Evolutionary conservation across 2,329 filamentous ascomycete genomes (phyloP), one percentile per base, ranked within the genome.

Genomic region (Verticillium longisporum): DNA sequence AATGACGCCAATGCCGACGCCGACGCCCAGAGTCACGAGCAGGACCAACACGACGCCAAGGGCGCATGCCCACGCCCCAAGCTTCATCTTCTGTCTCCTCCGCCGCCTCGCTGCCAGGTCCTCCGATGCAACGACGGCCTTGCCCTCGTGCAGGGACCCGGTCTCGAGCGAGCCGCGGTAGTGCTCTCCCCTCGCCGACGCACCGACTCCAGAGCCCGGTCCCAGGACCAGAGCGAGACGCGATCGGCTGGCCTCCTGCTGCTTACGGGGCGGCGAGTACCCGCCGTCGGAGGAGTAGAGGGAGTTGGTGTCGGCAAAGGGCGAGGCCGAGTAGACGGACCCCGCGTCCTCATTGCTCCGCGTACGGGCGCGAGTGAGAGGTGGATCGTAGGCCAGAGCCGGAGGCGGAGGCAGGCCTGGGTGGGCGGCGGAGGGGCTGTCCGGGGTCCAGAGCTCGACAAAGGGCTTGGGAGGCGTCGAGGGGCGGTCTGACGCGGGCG

Each of bases 401-500:
- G 64, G 64, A 37, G 64, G 64, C 26, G 64, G 62, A 9, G 64
- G 64, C 31, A 66, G 63, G 53, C 65, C 65, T 15, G 64, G 64
- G 53, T 66, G 60, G 45, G 61, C 60, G 36, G 63, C 64, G 3
- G 61, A 60, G 53, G 53, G 53, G 45, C 61, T 62, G 55, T 66
- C 63, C 11, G 64, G 64, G 57, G 50, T 63, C 64, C 64, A 66
- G 13, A 60, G 62, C 9, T 50, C 41, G 41, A 50, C 41, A 11
- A 50, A 50, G n/a, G 41, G 41, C 41, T 50, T 50, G 6, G 41
- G 41, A 21, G 56, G 56, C 37, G 56, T 38, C 4, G 37, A 41
- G 37, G 41, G 56, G 3, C 38, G 56, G 21, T 41, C 56, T 26
- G 37, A 31, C 6, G 37, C 36, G 15, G 34, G 56, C 21, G 56